Conservation (phyloP, 164 flowering plant species). For the Santalum album region DNA sequence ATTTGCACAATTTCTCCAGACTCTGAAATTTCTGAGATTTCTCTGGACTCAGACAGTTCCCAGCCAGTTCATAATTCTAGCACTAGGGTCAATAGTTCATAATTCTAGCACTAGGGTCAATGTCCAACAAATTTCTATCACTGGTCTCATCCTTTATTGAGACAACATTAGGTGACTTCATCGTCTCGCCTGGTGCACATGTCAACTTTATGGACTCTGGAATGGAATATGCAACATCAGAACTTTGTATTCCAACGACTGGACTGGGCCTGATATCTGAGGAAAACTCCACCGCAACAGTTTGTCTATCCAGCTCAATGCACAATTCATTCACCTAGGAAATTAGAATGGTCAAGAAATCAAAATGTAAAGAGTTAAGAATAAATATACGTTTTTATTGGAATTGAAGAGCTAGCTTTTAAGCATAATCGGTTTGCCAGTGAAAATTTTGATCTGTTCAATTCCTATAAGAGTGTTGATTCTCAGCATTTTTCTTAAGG, state of each 20-base stretch:
- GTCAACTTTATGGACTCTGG: conserved; percentile 13
- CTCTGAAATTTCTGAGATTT: background rate
- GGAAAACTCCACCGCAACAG: conserved; percentile 9
- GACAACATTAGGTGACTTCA: conserved; percentile 13
- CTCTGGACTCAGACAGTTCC: conserved; percentile 21
- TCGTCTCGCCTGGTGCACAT: conserved; percentile 7
- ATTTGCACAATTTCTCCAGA: conserved; percentile 59
- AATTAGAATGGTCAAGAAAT: background rate
- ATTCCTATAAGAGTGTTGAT: no score
- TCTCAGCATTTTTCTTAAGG: no score
- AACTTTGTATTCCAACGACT: conserved; percentile 4
- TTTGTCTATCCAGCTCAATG: conserved; percentile 31
- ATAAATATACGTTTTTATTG: no score
- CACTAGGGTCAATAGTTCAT: conserved; percentile 6
- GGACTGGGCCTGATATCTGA: conserved; percentile 16
- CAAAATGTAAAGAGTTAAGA: background rate
- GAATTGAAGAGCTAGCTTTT: no score
- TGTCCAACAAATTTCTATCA: background rate
- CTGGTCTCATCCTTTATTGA: conserved; percentile 9
- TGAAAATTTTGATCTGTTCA: no score
- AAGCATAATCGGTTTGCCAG: no score
- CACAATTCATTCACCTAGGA: conserved; percentile 63
- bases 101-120: no score
- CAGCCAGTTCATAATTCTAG: conserved; percentile 7
- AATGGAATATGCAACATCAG: conserved; percentile 7